Percentiles rank a stretch among this genome's conserved stretches.
These are phyloP conservation scores for Petunia axillaris DNA, from an alignment of 257 asterid genomes.

Conservation along the genomic window DNA sequence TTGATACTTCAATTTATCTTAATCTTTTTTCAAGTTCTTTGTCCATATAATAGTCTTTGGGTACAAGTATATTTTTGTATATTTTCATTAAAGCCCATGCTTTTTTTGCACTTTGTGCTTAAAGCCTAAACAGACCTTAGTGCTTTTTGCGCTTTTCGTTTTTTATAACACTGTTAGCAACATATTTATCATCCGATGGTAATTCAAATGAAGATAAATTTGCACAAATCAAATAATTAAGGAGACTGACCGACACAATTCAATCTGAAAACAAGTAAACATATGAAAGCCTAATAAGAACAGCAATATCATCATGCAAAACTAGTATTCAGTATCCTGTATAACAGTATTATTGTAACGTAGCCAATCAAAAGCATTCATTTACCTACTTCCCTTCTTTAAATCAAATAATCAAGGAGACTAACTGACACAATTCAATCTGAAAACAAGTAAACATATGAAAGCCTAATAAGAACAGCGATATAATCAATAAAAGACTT, in stretches of 20 bases:
- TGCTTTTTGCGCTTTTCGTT: no score
- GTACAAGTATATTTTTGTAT: no score
- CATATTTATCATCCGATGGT: constrained; percentile 7
- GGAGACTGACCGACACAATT: not conserved
- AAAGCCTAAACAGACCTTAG: no score
- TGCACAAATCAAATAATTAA: not conserved
- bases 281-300: constrained; percentile 43
- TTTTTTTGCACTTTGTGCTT: no score
- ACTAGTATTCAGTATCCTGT: constrained; percentile 47
- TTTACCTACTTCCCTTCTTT: constrained; percentile 99
- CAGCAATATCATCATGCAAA: constrained; percentile 41
- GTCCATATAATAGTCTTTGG: no score
- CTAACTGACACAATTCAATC: not conserved
- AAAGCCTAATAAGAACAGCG: constrained; percentile 44
- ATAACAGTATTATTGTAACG: constrained; percentile 53
- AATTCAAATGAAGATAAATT: not conserved
- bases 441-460: constrained; percentile 24
- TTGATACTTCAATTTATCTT: no score
- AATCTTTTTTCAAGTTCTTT: no score
- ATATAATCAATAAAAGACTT: constrained; percentile 40
- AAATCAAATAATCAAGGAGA: constrained; percentile 43
- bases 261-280: constrained; percentile 1
- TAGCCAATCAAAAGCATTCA: constrained; percentile 85
- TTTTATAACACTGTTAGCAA: not conserved
- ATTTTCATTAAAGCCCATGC: no score